phyloP scores from a whole-genome alignment of 768 basidiomycete genomes.

The Trametes cinnabarina region DNA sequence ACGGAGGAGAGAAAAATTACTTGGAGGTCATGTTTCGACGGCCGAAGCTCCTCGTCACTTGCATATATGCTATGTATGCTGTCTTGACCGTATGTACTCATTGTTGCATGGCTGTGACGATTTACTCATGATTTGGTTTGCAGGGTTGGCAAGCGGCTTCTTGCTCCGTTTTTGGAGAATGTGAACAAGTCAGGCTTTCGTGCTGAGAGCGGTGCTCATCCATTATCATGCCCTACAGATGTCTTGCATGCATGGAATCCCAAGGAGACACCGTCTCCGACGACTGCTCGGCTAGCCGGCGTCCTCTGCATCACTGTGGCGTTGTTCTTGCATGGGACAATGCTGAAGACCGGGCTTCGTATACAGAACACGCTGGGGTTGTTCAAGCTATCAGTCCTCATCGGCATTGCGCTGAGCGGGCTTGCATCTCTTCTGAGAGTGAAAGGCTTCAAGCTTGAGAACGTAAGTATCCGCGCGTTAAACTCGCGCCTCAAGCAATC shows the following conservation, averaged over 20 bases:
- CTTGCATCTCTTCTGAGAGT: constrained; percentile 48
- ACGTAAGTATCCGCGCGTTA: constrained; percentile 31
- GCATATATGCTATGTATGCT: constrained; percentile 55
- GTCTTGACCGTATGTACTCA: constrained; percentile 49
- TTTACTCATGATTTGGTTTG: not conserved
- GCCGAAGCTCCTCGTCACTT: constrained; percentile 61
- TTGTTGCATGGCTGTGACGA: not conserved
- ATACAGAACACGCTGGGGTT: constrained; percentile 63
- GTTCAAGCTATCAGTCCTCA: constrained; percentile 59
- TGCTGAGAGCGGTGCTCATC: too few relatives aligned
- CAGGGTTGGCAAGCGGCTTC: constrained; percentile 61
- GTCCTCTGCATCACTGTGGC: constrained; percentile 56
- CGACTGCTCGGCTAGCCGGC: constrained; percentile 52
- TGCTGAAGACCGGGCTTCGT: constrained; percentile 52
- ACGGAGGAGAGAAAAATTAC: constrained; percentile 76
- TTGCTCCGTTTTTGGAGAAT: constrained; percentile 71
- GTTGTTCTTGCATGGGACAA: constrained; percentile 54
- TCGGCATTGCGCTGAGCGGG: constrained; percentile 52
- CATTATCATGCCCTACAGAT: constrained; percentile 40
- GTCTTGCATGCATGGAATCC: constrained; percentile 50
- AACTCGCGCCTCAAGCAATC: too few relatives aligned
- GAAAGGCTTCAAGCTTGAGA: constrained; percentile 47
- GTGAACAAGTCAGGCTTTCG: constrained; percentile 33
- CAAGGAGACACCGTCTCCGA: constrained; percentile 43
- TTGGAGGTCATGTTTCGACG: constrained; percentile 66